Conservation (phyloP, 2,329 filamentous ascomycete species). For the Clonostachys chloroleuca region DNA sequence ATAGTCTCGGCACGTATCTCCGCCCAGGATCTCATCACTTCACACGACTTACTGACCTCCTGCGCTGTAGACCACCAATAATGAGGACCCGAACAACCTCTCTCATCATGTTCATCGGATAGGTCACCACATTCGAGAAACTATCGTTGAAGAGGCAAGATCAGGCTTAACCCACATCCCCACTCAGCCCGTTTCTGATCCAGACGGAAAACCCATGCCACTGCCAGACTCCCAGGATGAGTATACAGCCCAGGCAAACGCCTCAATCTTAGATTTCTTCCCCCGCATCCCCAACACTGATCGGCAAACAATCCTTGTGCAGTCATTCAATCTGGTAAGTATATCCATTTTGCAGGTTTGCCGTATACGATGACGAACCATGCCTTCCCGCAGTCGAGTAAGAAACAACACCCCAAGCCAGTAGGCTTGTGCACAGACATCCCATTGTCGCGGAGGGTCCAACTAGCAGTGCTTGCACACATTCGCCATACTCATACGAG, state of each 20-base stretch:
- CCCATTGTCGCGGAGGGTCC: constrained; percentile 56
- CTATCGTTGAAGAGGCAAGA: constrained; percentile 53
- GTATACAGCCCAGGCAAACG: constrained; percentile 59
- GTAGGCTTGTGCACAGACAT: constrained; percentile 54
- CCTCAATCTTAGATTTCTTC: constrained; percentile 58
- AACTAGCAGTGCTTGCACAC: constrained; percentile 62
- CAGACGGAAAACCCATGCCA: constrained; percentile 42
- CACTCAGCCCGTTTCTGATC: constrained; percentile 8
- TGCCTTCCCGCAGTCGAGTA: neutral
- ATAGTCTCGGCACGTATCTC: constrained; percentile 56
- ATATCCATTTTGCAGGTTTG: neutral
- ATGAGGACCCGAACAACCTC: constrained; percentile 27
- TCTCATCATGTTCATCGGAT: constrained; percentile 52
- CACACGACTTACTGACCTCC: neutral
- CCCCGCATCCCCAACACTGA: constrained; percentile 63
- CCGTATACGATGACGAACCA: too few species aligned
- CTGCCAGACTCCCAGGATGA: constrained; percentile 56
- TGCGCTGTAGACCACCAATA: constrained; percentile 18
- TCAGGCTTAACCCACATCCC: constrained; percentile 15
- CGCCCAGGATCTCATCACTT: neutral
- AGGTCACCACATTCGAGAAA: constrained; percentile 56
- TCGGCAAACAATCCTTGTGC: constrained; percentile 56
- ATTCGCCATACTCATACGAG: constrained; percentile 64
- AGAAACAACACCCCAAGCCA: constrained; percentile 31
- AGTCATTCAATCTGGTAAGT: constrained; percentile 56